phyloP scores from a whole-genome alignment of 495 filamentous ascomycete species.

The Delitschia confertaspora region DNA sequence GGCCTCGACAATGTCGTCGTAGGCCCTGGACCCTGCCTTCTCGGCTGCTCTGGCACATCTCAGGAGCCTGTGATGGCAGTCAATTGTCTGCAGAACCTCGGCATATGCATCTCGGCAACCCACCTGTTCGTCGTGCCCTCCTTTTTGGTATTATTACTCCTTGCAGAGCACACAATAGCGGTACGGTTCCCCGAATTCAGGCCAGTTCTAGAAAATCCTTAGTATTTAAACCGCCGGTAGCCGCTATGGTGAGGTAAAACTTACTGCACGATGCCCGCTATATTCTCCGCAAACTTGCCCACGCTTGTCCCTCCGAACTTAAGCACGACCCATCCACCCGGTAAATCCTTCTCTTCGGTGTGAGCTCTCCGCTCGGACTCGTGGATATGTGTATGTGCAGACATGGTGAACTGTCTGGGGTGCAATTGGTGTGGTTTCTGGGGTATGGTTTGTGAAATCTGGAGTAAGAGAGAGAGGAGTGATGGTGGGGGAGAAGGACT shows the following conservation, averaged over 20 bases:
- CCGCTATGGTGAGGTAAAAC: no score
- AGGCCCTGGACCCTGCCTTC: conserved; percentile 51
- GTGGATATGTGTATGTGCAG: conserved; percentile 4
- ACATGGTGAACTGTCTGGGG: conserved; percentile 5
- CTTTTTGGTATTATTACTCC: conserved; percentile 80
- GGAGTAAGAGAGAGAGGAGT: neutral
- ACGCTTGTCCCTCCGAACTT: conserved; percentile 40
- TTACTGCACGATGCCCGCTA: conserved; percentile 69
- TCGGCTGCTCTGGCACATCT: conserved; percentile 59
- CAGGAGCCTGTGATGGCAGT: conserved; percentile 54
- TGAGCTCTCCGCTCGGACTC: conserved; percentile 29
- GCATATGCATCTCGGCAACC: conserved; percentile 37
- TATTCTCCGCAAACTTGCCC: conserved; percentile 57
- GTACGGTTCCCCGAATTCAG: conserved; percentile 59
- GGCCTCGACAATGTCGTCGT: conserved; percentile 60
- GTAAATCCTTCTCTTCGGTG: conserved; percentile 34
- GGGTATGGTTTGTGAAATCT: neutral
- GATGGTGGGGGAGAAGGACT: neutral
- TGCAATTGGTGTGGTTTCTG: neutral
- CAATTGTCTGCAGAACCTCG: no score
- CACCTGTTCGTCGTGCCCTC: conserved; percentile 93
- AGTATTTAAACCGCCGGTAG: no score
- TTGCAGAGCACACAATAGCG: conserved; percentile 85
- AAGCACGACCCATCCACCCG: conserved; percentile 38
- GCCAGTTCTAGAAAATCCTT: conserved; percentile 46